Evolutionary conservation across 73 alveolate species (phyloP).

Genomic region (Tetrahymena borealis): DNA sequence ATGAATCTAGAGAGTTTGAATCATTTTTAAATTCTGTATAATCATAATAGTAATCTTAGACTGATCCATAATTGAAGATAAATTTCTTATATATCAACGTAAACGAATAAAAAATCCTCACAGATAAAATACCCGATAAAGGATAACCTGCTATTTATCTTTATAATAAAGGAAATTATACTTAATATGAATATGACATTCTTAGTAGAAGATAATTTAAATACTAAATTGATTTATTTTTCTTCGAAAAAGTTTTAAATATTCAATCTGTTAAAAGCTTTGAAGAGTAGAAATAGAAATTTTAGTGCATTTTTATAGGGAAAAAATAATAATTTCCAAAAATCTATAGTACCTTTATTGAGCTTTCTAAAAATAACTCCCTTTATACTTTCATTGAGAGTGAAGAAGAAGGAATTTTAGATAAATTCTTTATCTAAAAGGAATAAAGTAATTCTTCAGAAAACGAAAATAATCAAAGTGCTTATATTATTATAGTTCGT

Average conservation of each 20-base stretch:
- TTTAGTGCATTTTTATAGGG: background rate
- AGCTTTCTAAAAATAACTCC: background rate
- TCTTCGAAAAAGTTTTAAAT: background rate
- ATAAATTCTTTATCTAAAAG: background rate
- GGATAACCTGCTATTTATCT: background rate
- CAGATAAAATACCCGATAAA: background rate
- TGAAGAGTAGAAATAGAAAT: background rate
- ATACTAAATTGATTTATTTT: background rate
- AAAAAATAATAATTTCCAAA: background rate
- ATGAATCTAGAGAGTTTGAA: background rate
- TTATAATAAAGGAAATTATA: background rate
- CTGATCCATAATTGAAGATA: background rate
- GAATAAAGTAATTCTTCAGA: background rate
- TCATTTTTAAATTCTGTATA: background rate
- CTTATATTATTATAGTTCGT: background rate
- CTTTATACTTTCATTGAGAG: background rate
- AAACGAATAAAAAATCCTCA: background rate
- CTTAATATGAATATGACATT: background rate
- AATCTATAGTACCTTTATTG: background rate
- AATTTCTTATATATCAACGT: background rate
- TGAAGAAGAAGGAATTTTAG: background rate
- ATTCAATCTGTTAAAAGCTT: background rate
- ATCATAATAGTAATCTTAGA: background rate
- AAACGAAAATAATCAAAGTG: background rate
- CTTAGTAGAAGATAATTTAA: background rate